These are phyloP conservation scores for Sanghuangporus weigelae DNA, from an alignment of 1,284 basidiomycete genomes.

Conservation along the genomic window DNA sequence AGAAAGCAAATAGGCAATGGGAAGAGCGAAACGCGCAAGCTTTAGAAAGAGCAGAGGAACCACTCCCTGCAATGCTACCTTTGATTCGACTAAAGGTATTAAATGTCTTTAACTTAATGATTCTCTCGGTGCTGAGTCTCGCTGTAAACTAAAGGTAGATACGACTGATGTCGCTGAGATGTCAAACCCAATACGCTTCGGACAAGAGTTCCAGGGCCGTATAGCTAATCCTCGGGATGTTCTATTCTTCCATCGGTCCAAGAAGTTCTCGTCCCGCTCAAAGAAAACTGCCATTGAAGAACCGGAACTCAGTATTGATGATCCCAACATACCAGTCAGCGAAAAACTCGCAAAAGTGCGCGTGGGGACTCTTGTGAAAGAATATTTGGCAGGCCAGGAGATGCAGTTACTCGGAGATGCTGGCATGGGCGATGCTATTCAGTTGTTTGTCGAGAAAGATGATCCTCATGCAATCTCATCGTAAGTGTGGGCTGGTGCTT, in stretches of 20 bases:
- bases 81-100: conserved; percentile 80
- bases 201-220: conserved; percentile 88
- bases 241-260: conserved; percentile 84
- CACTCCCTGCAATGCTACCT: conserved; percentile 73
- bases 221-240: conserved; percentile 95
- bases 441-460: conserved; percentile 93
- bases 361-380: conserved; percentile 76
- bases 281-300: conserved; percentile 55
- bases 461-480: conserved; percentile 85
- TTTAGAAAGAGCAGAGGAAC: conserved; percentile 62
- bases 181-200: conserved; percentile 94
- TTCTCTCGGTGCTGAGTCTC: not conserved
- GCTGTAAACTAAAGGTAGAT: conserved; percentile 59
- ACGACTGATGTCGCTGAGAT: conserved; percentile 86
- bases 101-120: not conserved
- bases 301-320: conserved; percentile 71
- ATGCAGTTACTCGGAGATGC: conserved; percentile 81
- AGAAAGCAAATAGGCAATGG: conserved; percentile 74
- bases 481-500: conserved; percentile 42
- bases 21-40: conserved; percentile 69
- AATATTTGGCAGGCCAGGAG: conserved; percentile 87
- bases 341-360: conserved; percentile 70
- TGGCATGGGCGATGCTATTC: conserved; percentile 88
- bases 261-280: conserved; percentile 46
- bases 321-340: conserved; percentile 53